phyloP scores from a whole-genome alignment of 192 early-diverging fungal species.

The Physocladia obscura region DNA sequence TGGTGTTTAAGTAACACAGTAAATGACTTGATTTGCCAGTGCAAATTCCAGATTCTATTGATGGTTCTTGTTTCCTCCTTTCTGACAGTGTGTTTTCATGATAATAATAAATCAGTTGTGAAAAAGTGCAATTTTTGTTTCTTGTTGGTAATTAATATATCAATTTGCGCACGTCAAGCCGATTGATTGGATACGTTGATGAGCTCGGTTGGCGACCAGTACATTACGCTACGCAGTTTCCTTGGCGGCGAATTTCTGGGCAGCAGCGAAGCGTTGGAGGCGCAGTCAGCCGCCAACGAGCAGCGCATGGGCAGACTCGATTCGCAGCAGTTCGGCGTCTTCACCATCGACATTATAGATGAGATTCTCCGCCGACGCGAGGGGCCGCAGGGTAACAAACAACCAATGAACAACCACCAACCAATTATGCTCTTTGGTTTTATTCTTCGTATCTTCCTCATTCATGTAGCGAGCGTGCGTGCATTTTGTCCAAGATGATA shows the following conservation, averaged over 20 bases:
- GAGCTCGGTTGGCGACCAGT: constrained; percentile 11
- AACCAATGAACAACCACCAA: too few relatives aligned
- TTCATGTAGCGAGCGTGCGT: too few relatives aligned
- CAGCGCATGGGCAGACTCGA: constrained; percentile 25
- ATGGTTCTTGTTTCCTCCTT: neutral
- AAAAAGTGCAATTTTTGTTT: too few relatives aligned
- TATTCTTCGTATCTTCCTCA: too few relatives aligned
- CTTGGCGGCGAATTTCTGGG: constrained; percentile 21
- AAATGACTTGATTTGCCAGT: too few relatives aligned
- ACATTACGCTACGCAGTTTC: constrained; percentile 20
- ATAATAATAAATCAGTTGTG: neutral
- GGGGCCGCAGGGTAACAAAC: neutral
- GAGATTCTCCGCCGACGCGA: constrained; percentile 22
- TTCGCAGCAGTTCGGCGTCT: constrained; percentile 26
- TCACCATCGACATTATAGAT: constrained; percentile 26
- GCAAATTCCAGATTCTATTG: too few relatives aligned
- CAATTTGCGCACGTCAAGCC: neutral
- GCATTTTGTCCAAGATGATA: neutral
- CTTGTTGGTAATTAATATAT: neutral
- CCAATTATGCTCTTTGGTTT: too few relatives aligned
- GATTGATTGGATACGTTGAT: neutral
- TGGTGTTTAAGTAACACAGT: too few relatives aligned
- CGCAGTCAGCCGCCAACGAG: constrained; percentile 13
- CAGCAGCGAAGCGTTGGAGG: constrained; percentile 10
- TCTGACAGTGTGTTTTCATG: neutral